phyloP scores from a whole-genome alignment of 1,284 basidiomycete species.

The Apiotrichum veenhuisii region DNA sequence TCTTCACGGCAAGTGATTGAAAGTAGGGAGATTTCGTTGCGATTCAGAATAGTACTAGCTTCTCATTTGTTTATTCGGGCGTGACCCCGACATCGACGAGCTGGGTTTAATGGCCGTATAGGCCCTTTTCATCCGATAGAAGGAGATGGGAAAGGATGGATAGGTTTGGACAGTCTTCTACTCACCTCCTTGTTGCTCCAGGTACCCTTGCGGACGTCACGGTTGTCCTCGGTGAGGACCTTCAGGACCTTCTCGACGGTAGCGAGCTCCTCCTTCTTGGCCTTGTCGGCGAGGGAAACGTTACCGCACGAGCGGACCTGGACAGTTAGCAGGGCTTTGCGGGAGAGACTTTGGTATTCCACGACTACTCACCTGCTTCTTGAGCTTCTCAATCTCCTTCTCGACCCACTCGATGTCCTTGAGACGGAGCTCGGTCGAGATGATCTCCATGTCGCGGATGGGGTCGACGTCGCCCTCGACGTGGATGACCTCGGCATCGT shows the following conservation, averaged over 20 bases:
- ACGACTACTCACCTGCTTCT: slow-evolving; percentile 53
- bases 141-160: neutral
- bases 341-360: neutral
- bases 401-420: slow-evolving; percentile 99
- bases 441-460: slow-evolving; percentile 95
- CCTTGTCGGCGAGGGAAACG: slow-evolving; percentile 84
- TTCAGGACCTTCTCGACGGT: slow-evolving; percentile 82
- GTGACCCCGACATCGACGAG: slow-evolving; percentile 67
- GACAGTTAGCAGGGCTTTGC: too few species aligned
- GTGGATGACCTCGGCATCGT: slow-evolving; percentile 97
- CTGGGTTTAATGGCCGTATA: slow-evolving; percentile 68
- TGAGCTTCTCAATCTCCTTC: slow-evolving; percentile 77
- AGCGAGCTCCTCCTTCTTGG: slow-evolving; percentile 92
- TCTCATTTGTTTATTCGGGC: slow-evolving; percentile 61
- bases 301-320: slow-evolving; percentile 60
- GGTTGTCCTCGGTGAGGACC: slow-evolving; percentile 72
- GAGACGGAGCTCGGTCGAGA: slow-evolving; percentile 84
- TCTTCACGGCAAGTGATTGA: neutral
- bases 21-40: slow-evolving; percentile 10
- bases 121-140: slow-evolving; percentile 72
- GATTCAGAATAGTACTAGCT: slow-evolving; percentile 19
- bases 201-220: slow-evolving; percentile 88
- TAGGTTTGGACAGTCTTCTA: neutral
- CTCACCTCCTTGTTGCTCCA: slow-evolving; percentile 98
- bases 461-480: slow-evolving; percentile 99